Percentiles rank a stretch among this genome's conserved stretches.
Conservation (phyloP, 2,329 filamentous ascomycete genomes). For the Xylaria sp. region DNA sequence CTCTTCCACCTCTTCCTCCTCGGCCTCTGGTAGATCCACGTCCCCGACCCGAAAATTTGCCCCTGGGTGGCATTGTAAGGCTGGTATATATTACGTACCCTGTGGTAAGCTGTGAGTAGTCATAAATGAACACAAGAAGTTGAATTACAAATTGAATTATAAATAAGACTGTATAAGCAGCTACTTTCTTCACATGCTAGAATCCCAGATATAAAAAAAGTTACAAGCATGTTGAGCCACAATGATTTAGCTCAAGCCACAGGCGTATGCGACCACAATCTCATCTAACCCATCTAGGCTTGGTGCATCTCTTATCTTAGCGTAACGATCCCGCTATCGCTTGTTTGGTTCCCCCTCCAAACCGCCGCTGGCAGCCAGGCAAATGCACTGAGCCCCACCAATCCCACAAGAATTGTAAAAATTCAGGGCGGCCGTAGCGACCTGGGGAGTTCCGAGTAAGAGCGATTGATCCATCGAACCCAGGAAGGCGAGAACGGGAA, state of each 20-base stretch:
- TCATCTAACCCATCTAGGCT: conserved; percentile 7
- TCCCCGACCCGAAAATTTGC: conserved; percentile 38
- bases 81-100: not conserved
- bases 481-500: conserved; percentile 27
- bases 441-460: conserved; percentile 10
- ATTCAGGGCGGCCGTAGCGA: conserved; percentile 33
- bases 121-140: not conserved
- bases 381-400: conserved; percentile 38
- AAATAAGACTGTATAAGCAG: not conserved
- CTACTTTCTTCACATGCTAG: not conserved
- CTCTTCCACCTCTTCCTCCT: conserved; percentile 32
- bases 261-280: conserved; percentile 11
- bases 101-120: not conserved
- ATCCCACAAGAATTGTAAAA: conserved; percentile 44
- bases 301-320: conserved; percentile 35
- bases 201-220: conserved; percentile 17
- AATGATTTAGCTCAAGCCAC: conserved; percentile 34
- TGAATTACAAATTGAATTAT: no score
- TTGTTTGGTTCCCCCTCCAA: conserved; percentile 29
- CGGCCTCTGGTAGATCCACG: conserved; percentile 42
- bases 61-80: conserved; percentile 39
- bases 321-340: conserved; percentile 27
- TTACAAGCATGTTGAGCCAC: conserved; percentile 34
- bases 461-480: conserved; percentile 24
- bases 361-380: conserved; percentile 19